These are phyloP conservation scores for Penicillium janthinellum DNA, from an alignment of 2,329 filamentous ascomycete genomes.

Conservation along the genomic window DNA sequence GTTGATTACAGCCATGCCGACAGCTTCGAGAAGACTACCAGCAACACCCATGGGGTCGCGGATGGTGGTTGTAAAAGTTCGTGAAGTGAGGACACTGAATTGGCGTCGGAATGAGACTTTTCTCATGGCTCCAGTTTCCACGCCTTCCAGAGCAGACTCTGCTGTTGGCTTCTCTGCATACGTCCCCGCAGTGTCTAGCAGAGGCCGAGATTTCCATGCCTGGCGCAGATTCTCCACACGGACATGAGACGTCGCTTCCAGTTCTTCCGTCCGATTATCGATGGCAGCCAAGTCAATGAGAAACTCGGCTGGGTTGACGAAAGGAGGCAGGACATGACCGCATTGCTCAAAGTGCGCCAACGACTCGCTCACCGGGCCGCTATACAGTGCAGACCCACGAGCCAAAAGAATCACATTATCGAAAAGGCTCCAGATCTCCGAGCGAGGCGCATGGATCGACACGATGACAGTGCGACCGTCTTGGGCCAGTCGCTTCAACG, in stretches of 20 bases:
- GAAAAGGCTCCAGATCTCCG: slow-evolving; percentile 77
- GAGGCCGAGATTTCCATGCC: slow-evolving; percentile 54
- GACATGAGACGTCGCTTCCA: slow-evolving; percentile 61
- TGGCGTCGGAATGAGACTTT: slow-evolving; percentile 65
- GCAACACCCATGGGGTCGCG: slow-evolving; percentile 77
- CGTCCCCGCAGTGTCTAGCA: not conserved
- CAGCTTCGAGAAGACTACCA: slow-evolving; percentile 68
- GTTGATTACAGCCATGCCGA: slow-evolving; percentile 69
- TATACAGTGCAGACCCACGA: slow-evolving; percentile 68
- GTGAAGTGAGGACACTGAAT: slow-evolving; percentile 64
- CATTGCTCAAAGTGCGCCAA: slow-evolving; percentile 64
- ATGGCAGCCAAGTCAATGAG: slow-evolving; percentile 74
- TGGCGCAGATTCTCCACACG: slow-evolving; percentile 64
- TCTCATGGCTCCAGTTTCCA: slow-evolving; percentile 26
- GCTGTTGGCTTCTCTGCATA: slow-evolving; percentile 2
- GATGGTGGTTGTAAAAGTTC: slow-evolving; percentile 71
- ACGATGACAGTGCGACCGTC: slow-evolving; percentile 72
- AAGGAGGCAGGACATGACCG: slow-evolving; percentile 65
- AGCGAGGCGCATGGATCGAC: slow-evolving; percentile 76
- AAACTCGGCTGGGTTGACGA: slow-evolving; percentile 77
- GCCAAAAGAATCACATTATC: slow-evolving; percentile 71
- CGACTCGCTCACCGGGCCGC: slow-evolving; percentile 60
- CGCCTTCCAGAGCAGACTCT: not conserved
- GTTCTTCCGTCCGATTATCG: slow-evolving; percentile 68
- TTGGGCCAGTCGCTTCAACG: slow-evolving; percentile 66